A percentile compares a stretch with the other conserved stretches of the same genome.
These are phyloP conservation scores for Plasmodium vivax DNA, from an alignment of 169 alveolate species.

Conservation along the genomic window DNA sequence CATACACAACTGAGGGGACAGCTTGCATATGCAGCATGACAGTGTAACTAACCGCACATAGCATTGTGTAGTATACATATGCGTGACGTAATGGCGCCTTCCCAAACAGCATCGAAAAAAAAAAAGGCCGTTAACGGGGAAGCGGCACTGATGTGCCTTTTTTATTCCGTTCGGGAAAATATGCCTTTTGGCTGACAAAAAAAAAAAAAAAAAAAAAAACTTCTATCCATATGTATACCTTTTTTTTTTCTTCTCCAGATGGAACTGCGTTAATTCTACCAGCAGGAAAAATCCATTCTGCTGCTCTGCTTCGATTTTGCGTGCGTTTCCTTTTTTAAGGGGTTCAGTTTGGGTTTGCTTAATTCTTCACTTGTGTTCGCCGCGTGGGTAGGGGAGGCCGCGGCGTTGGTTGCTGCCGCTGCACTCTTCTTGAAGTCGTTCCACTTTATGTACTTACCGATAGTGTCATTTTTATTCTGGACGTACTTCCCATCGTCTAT, in stretches of 20 bases:
- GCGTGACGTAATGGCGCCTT: neutral
- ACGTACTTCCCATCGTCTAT: conserved; percentile 46
- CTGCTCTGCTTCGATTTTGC: conserved; percentile 27
- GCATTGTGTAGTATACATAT: neutral
- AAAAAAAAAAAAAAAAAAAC: neutral
- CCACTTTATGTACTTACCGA: conserved; percentile 72
- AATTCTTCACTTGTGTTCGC: conserved; percentile 4
- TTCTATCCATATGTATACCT: neutral
- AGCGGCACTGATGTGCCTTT: neutral
- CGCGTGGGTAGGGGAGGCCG: neutral
- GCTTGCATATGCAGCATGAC: neutral
- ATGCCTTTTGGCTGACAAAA: neutral
- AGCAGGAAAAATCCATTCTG: conserved; percentile 55
- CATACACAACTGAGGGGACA: neutral
- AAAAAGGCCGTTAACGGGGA: neutral
- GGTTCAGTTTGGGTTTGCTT: conserved; percentile 12
- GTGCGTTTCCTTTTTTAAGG: conserved; percentile 30
- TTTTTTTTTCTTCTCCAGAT: neutral
- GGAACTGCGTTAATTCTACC: conserved; percentile 9
- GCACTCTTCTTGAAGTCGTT: conserved; percentile 17
- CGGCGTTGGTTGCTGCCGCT: neutral
- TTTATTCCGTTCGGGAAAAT: neutral
- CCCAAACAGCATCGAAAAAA: neutral
- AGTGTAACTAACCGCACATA: neutral
- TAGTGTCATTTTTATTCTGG: conserved; percentile 57